Percentiles rank a stretch among this genome's conserved stretches.
Conservation (phyloP, 176 grass and related monocot genomes). For the Juncus effusus region DNA sequence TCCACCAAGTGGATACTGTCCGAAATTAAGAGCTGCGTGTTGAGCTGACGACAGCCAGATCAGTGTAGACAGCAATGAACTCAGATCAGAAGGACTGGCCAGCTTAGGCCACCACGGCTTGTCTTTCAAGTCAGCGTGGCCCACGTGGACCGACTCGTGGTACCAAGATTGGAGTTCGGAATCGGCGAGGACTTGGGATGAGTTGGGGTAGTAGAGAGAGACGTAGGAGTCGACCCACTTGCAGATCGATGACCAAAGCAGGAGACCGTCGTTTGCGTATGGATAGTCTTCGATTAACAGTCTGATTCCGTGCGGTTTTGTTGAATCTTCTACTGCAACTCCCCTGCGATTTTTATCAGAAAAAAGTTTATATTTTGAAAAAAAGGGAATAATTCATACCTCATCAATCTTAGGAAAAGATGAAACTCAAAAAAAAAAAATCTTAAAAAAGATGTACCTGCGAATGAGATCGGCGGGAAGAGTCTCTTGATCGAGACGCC, state of each 20-base stretch:
- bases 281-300: slow-evolving; percentile 89
- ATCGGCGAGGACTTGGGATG: slow-evolving; percentile 50
- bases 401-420: no score
- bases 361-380: neutral
- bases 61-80: slow-evolving; percentile 62
- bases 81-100: slow-evolving; percentile 59
- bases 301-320: slow-evolving; percentile 68
- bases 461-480: slow-evolving; percentile 86
- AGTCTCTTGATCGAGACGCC: slow-evolving; percentile 80
- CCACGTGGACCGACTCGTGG: slow-evolving; percentile 66
- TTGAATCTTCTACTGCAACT: slow-evolving; percentile 60
- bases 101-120: slow-evolving; percentile 79
- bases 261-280: slow-evolving; percentile 84
- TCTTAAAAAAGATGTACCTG: slow-evolving; percentile 38
- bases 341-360: slow-evolving; percentile 46
- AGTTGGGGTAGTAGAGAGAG: slow-evolving; percentile 77
- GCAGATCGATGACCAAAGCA: slow-evolving; percentile 82
- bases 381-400: no score
- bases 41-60: slow-evolving; percentile 95
- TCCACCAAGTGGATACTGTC: slow-evolving; percentile 49
- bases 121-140: slow-evolving; percentile 60
- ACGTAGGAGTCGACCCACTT: slow-evolving; percentile 81
- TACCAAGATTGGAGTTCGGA: slow-evolving; percentile 89
- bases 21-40: slow-evolving; percentile 76
- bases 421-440: no score